These are phyloP conservation scores for Globisporangium uncinulatum DNA, from an alignment of 352 stramenopile species.

Conservation along the genomic window DNA sequence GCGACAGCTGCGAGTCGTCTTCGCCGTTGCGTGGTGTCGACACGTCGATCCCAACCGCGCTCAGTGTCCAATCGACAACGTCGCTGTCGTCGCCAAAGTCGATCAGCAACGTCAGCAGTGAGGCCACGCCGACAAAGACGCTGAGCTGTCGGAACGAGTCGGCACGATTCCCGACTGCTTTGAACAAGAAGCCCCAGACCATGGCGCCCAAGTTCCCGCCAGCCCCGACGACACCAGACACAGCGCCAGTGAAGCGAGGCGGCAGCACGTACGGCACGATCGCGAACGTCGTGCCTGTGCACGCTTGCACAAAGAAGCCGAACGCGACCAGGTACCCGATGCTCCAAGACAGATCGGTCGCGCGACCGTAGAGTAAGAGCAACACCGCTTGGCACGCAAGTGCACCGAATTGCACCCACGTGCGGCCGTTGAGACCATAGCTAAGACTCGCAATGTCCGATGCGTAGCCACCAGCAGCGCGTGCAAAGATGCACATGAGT, in stretches of 20 bases:
- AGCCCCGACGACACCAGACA: conserved; percentile 34
- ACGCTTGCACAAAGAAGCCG: conserved; percentile 82
- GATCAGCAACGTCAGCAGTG: conserved; percentile 17
- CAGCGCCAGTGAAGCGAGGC: conserved; percentile 32
- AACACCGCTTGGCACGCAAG: conserved; percentile 72
- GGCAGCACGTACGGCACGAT: conserved; percentile 53
- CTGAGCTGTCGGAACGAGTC: conserved; percentile 28
- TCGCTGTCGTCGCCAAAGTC: too few species aligned
- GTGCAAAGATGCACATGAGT: conserved; percentile 92
- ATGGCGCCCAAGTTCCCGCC: conserved; percentile 36
- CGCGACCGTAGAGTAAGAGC: conserved; percentile 83
- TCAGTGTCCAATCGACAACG: too few species aligned
- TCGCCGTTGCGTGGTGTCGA: too few species aligned
- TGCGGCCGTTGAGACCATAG: conserved; percentile 84
- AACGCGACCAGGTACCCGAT: conserved; percentile 84
- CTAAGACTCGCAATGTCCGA: conserved; percentile 74
- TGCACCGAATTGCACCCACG: conserved; percentile 64
- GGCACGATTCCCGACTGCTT: conserved; percentile 15
- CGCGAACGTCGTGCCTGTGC: conserved; percentile 39
- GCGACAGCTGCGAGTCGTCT: too few species aligned
- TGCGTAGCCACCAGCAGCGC: conserved; percentile 73
- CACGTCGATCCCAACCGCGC: too few species aligned
- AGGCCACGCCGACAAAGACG: conserved; percentile 17
- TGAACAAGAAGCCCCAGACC: conserved; percentile 19
- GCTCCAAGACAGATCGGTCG: conserved; percentile 14